Base-by-base conservation (phyloP, 2,329 filamentous ascomycete genomes). In the Fonsecaea nubica region DNA sequence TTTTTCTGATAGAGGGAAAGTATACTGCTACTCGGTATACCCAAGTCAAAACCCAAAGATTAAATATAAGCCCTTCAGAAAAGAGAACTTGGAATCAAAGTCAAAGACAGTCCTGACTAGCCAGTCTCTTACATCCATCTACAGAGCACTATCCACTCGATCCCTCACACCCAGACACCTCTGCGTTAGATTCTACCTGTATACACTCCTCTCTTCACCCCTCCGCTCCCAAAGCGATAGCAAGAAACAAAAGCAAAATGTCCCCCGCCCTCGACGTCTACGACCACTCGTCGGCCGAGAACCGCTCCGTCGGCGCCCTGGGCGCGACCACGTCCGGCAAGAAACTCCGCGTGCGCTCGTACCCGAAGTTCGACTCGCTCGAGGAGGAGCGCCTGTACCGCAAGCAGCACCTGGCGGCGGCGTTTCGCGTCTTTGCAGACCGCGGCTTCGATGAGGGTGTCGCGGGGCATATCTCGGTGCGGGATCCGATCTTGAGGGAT, bases 331-430 rank as follows among this genome's bases (percentile, higher is more conserved):
- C 76, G 9, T 78, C 76, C 1, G 83, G 83, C 21, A 79, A 79
- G 68, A 76, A 77, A 9, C 75, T 84, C 38, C 81, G 79, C 67
- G 80, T 84, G 30, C 76, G 82, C 32, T 76, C 78, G 38, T 84
- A 84, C 71, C 82, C 82, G 1, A 76, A 74, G 12, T 83, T 83
- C 66, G 65, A 72, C 2, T 75, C 69, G 0, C 74, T 78, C 5
- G 77, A 81, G 65, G 77, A 80, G 33, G 79, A 81, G 70, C 74
- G 80, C 8, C 68, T 78, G 36, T 82, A 80, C 65, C 74, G 79
- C 50, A 81, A 82, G 70, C 78, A 82, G 59, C 81, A 83, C 64
- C 75, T 83, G 38, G 81, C 80, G 0, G 80, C 78, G 8, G 81
- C 80, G 6, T 83, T 80, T 56, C 76, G 79, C 0, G 77, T 77